Evolutionary conservation across 1,139 yeast species (phyloP), one percentile per base, ranked within the genome.

Genomic region (Magnusiomyces magnusii): DNA sequence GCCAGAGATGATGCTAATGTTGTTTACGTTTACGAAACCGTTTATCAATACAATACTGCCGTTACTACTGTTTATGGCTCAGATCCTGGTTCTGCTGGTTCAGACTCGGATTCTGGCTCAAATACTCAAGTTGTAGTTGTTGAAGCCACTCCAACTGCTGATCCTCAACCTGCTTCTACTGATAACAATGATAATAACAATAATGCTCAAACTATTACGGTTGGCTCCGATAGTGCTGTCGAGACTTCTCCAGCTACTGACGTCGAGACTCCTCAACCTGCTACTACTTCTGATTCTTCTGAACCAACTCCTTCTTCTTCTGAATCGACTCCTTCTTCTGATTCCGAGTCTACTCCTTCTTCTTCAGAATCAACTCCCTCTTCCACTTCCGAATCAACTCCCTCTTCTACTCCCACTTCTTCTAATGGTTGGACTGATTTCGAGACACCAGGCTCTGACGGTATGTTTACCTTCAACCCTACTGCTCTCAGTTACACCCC

Each of bases 401-500:
- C 44, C 19, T 7, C 31, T 47, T 3, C 31, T 17, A 47, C 31
- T 24, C 31, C 51, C n/a, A 17, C 31, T 25, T 15, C 51, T 47
- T 24, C 51, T 27, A 15, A 7, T 34, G 17, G 36, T 3, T 25
- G 17, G 15, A 24, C 51, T 47, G 19, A 19, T 15, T 47, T 24
- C 21, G 13, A n/a, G 15, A n/a, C 51, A 9, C 54, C 54, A 21
- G 54, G 54, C 7, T 24, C 47, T 13, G 28, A 51, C 19, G 31
- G 31, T 36, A 24, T 23, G 21, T 23, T 73, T 24, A 60, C 72
- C 10, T 62, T 73, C 42, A 67, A 75, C 53, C 92, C 92, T 60
- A 71, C 76, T 54, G 80, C 83, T 39, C 77, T 86, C 59, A 89
- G 84, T 42, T 91, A 91, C 78, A 85, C 93, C 42, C 97, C 97